Base-by-base conservation (phyloP, 2,329 filamentous ascomycete species). In the Hirsutella rhossiliensis region DNA sequence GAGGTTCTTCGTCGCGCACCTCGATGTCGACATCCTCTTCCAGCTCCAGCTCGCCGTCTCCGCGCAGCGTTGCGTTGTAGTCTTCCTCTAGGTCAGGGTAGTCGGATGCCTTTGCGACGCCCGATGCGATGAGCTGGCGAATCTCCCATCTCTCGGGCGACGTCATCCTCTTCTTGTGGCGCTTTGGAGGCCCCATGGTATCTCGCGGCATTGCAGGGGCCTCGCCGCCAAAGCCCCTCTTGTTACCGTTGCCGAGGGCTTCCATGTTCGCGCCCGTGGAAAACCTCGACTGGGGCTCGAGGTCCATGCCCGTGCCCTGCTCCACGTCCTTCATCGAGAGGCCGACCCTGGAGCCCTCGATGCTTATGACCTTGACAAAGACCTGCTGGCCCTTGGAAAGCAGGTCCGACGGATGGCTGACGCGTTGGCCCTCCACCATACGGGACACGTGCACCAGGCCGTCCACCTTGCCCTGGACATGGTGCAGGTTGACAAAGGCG, bases 101-200 rank as follows among this genome's bases (percentile, higher is more conserved):
- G 54, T 97, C 90, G 0, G 86, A 85, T 0, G 87, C 89, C 54
- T 92, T 94, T 17, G 87, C 84, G 9, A 94, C 90, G 39, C 94
- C 92, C 5, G 92, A 95, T 4, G 90, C 88, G 56, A 98, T 97
- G 43, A 98, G 72, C 58, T 98, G 92, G 49, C 90, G 80, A 49
- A 98, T 96, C 61, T 98, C 92, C 90, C 92, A 98, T 57, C 92
- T 73, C 60, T 98, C 92, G 1, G 92, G 92, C 13, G 90, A 96
- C 0, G 90, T 97, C 82, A 97, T 82, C 43, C 92, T 76, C 68
- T 98, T 98, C 61, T 86, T 87, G 44, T 82, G 82, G 39, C 72
- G 75, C 51, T 72, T 72, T 8, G 69, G 64, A 1, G 58, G 54
- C 0, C 64, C 64, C 11, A 66, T 53, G 40, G 43, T 73, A 66